These are phyloP conservation scores for Punica granatum DNA, from an alignment of 345 rosid species.

Conservation along the genomic window DNA sequence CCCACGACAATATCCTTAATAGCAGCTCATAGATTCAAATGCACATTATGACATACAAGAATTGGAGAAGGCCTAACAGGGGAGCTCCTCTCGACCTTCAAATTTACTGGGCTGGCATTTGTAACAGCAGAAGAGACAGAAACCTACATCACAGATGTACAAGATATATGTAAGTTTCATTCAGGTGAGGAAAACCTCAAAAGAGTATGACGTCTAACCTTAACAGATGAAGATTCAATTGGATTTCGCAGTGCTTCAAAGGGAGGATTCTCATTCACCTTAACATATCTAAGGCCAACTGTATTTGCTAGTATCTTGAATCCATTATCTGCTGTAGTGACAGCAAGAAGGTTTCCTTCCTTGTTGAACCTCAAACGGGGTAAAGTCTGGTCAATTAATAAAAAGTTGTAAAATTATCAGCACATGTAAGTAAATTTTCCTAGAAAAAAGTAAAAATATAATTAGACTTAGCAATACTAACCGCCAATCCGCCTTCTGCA, in stretches of 20 bases:
- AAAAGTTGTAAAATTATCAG: constrained; percentile 3
- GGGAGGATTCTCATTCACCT: constrained; percentile 46
- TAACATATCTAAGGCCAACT: constrained; percentile 54
- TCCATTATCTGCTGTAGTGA: constrained; percentile 78
- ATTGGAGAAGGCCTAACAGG: constrained; percentile 63
- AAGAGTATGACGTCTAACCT: constrained; percentile 24
- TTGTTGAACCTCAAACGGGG: constrained; percentile 78
- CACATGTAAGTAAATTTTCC: constrained; percentile 4
- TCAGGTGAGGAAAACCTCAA: constrained; percentile 9
- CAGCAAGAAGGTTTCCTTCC: constrained; percentile 90
- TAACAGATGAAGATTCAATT: constrained; percentile 49
- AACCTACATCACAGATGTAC: constrained; percentile 31
- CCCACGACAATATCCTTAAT: neutral
- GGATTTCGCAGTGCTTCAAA: constrained; percentile 64
- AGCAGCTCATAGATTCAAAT: neutral
- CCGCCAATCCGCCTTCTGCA: constrained; percentile 86
- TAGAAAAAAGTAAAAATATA: neutral
- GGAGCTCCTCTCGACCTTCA: constrained; percentile 80
- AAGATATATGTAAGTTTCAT: neutral
- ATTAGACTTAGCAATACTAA: constrained; percentile 28
- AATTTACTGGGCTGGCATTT: constrained; percentile 45
- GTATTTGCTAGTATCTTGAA: constrained; percentile 83
- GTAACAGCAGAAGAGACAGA: constrained; percentile 47
- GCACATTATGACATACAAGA: constrained; percentile 3
- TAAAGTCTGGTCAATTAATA: constrained; percentile 38